These are phyloP conservation scores for Austroboletus festivus DNA, from an alignment of 768 basidiomycete genomes.

Conservation along the genomic window DNA sequence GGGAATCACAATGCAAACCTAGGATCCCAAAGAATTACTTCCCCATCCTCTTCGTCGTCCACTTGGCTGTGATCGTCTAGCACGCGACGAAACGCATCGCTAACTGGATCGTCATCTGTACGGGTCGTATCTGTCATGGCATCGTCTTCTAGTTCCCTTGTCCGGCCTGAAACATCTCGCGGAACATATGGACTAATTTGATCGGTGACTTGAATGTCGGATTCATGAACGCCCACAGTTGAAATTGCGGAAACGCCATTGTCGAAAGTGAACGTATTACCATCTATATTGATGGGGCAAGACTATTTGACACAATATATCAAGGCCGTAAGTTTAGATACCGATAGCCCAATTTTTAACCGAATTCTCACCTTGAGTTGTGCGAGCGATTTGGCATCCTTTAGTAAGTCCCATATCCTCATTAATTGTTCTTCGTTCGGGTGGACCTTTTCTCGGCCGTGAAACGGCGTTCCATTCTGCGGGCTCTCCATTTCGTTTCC, in stretches of 20 bases:
- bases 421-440: slow-evolving; percentile 96
- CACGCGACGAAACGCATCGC: slow-evolving; percentile 54
- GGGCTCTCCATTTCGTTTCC: slow-evolving; percentile 23
- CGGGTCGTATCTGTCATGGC: slow-evolving; percentile 65
- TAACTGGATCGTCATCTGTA: slow-evolving; percentile 75
- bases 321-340: slow-evolving; percentile 10
- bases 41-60: slow-evolving; percentile 52
- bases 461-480: slow-evolving; percentile 21
- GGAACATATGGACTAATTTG: slow-evolving; percentile 11
- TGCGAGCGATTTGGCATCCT: slow-evolving; percentile 62
- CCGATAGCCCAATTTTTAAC: slow-evolving; percentile 3
- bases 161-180: neutral
- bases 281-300: slow-evolving; percentile 26
- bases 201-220: slow-evolving; percentile 9
- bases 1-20: slow-evolving; percentile 37
- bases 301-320: slow-evolving; percentile 13
- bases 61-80: slow-evolving; percentile 33
- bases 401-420: slow-evolving; percentile 82
- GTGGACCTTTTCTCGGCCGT: slow-evolving; percentile 53
- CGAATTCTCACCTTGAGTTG: slow-evolving; percentile 50
- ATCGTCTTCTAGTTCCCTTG: slow-evolving; percentile 47
- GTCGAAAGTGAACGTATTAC: slow-evolving; percentile 20
- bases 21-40: slow-evolving; percentile 77
- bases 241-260: slow-evolving; percentile 6
- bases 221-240: neutral